Evolutionary conservation across 164 flowering plant species (phyloP), one percentile per base, ranked within the genome.

Genomic region (Santalum album): DNA sequence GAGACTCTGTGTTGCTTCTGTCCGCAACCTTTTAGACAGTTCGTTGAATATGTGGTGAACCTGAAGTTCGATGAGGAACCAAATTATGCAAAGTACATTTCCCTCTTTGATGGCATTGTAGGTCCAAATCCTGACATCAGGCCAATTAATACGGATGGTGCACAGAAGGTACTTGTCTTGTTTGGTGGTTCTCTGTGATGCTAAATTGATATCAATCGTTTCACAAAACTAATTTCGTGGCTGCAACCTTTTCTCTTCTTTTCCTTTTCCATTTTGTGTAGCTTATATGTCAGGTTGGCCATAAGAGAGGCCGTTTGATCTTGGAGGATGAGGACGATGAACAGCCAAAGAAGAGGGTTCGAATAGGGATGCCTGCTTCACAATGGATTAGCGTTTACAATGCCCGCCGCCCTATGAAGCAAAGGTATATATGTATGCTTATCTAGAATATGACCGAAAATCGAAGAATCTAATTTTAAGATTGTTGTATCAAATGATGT

Each of bases 31-130:
- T 72, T 80, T 34, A 76, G 55, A 51, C 74, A 64, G 40, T 80
- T 83, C 48, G 63, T 80, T 51, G 86, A 80, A 55, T 49, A 67
- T 67, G 89, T 80, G 21, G 77, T 78, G 26, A 80, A 83, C 56
- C 36, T 83, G 65, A 76, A 78, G 65, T 83, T 78, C 62, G 89
- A 83, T 58, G 89, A 83, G 56, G 78, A 80, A 32, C 89, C 89
- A 17, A 71, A 78, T 40, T 83, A 83, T 69, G 77, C 80, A 10
- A 83, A 75, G 60, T 75, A 60, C 27, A 68, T 80, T 25, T 76
- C 89, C 15, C 65, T 80, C 18, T 83, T 83, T 62, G 84, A 80
- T 40, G 78, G 78, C 35, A 60, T 80, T 42, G 57, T 83, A 43
- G 80, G 73, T 46, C 74, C 78, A 42, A 70, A 77, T 64, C 84